These are phyloP conservation scores for Rheum nobile DNA, from an alignment of 148 eudicot species.

Conservation along the genomic window DNA sequence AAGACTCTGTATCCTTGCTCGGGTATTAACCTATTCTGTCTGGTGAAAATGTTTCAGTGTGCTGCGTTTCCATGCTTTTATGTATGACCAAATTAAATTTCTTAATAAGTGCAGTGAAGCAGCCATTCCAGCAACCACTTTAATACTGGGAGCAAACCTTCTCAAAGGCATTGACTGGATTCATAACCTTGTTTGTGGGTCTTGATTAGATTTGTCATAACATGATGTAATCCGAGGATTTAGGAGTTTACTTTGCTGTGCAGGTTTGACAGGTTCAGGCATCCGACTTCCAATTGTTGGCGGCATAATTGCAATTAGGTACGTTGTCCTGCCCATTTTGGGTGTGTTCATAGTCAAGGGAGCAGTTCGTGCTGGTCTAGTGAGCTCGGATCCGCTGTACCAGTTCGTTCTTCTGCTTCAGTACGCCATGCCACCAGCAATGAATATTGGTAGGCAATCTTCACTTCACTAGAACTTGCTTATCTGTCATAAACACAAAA, in stretches of 20 bases:
- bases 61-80: neutral
- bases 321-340: neutral
- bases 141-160: slow-evolving; percentile 79
- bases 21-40: slow-evolving; percentile 31
- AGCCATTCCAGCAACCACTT: slow-evolving; percentile 60
- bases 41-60: neutral
- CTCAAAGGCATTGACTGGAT: slow-evolving; percentile 60
- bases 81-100: neutral
- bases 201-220: neutral
- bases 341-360: slow-evolving; percentile 3
- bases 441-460: slow-evolving; percentile 57
- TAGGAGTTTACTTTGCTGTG: neutral
- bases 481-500: too few relatives aligned
- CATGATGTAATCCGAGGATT: neutral
- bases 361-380: neutral
- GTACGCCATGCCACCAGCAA: slow-evolving; percentile 79
- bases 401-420: slow-evolving; percentile 71
- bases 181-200: neutral
- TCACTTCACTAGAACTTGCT: neutral
- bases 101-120: slow-evolving; percentile 47
- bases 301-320: slow-evolving; percentile 4
- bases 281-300: slow-evolving; percentile 5
- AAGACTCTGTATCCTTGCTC: slow-evolving; percentile 45
- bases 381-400: slow-evolving; percentile 39
- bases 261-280: neutral